Base-by-base conservation (phyloP, 164 flowering plant genomes). In the Litsea cubeba region DNA sequence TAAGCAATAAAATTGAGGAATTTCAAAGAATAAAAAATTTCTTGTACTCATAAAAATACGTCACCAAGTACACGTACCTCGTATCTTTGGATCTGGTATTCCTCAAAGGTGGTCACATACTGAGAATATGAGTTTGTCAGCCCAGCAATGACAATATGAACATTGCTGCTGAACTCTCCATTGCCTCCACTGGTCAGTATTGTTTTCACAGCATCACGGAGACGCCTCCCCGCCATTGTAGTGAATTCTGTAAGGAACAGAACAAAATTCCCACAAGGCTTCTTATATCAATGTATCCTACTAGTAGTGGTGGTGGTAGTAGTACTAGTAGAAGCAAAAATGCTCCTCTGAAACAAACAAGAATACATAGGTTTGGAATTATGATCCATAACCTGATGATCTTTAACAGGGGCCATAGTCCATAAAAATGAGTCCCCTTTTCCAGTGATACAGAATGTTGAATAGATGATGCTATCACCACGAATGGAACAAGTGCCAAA, bases 141-240 rank as follows among this genome's bases (percentile, higher is more conserved):
- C 25, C 99, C 99, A 28, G 98, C 97, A 75, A 94, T 88, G 28
- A 96, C 95, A 72, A 96, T 90, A 84, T 94, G 99, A 71, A 87
- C 64, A 60, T 84, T 83, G 76, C 75, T 76, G 68, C 76, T 73
- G 62, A 87, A 88, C 65, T 84, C 80, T 70, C 83, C 82, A 73
- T 71, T 75, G 24, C 82, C 82, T 57, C 79, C 85, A 78, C 81
- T 77, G 4, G 78, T 82, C 15, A 95, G 91, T 57, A 84, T 88
- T 14, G 85, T 72, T 83, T 78, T 89, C 77, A 96, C 92, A 76
- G 99, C 95, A 85, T 96, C 92, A 22, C 98, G 95, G n/a, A 96
- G 94, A 71, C 92, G 92, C 81, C 99, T 91, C 62, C 98, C 99
- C 78, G 99, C 95, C 98, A 96, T 96, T 40, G 99, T 96, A 28